phyloP scores from a whole-genome alignment of 139 green algal species.

The Nannochloris sp. region DNA sequence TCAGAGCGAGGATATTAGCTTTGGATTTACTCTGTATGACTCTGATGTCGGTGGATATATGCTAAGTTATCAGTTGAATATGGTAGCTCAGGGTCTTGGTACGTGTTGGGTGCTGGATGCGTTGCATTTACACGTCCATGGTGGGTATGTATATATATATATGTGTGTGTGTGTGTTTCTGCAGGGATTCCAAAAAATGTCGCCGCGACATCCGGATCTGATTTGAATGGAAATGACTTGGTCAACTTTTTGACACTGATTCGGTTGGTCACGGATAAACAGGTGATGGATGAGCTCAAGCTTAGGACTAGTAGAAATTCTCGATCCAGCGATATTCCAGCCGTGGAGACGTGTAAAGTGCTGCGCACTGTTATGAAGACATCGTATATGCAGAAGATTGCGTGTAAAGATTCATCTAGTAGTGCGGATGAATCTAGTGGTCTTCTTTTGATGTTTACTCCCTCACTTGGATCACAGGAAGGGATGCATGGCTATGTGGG shows the following conservation, averaged over 20 bases:
- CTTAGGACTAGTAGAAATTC: neutral
- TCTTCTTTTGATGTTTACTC: constrained; percentile 2
- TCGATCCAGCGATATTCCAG: constrained; percentile 1
- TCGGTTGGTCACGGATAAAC: constrained; percentile 6
- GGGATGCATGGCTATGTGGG: neutral
- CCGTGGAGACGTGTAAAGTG: neutral
- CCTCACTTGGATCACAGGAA: neutral
- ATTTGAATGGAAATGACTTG: constrained; percentile 8
- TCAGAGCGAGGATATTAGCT: constrained; percentile 4
- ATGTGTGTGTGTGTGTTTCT: neutral
- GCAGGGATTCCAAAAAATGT: constrained; percentile 6
- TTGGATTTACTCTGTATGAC: constrained; percentile 9
- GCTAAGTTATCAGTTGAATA: constrained; percentile 1
- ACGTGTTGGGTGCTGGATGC: neutral
- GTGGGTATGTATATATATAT: neutral
- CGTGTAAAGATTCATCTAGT: neutral
- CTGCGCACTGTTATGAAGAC: constrained; percentile 8
- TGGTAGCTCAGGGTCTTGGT: constrained; percentile 3
- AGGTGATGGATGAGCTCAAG: neutral
- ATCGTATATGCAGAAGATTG: constrained; percentile 14
- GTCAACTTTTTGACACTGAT: constrained; percentile 10
- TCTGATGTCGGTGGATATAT: neutral
- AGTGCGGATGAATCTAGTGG: neutral
- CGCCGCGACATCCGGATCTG: neutral
- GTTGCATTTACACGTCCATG: no score